These are phyloP conservation scores for Chrysopogon serrulatus DNA, from an alignment of 176 grass and related monocot genomes.

Conservation along the genomic window DNA sequence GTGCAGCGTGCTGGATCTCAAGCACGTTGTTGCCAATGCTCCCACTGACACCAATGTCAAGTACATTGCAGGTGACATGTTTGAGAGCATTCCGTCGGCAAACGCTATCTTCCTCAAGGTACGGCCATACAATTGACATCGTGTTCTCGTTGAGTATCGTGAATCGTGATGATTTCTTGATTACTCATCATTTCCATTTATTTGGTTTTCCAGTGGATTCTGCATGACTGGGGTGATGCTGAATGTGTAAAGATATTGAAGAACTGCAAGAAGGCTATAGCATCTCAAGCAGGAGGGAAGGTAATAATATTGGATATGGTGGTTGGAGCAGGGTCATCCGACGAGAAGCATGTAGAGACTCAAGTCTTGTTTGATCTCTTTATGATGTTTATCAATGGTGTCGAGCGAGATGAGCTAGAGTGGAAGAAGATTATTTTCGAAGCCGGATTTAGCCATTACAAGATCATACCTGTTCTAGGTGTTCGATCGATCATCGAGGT, in stretches of 20 bases:
- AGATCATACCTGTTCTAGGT: not conserved
- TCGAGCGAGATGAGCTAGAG: constrained; percentile 26
- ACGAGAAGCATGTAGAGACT: not conserved
- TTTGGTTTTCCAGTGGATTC: constrained; percentile 25
- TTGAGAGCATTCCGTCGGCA: constrained; percentile 34
- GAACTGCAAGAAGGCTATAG: constrained; percentile 40
- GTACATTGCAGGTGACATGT: constrained; percentile 40
- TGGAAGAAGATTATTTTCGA: constrained; percentile 23
- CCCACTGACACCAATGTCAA: not conserved
- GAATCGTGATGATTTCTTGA: not conserved
- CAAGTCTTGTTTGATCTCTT: not conserved
- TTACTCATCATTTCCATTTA: not conserved
- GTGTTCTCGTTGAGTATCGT: not conserved
- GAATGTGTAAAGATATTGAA: constrained; percentile 41
- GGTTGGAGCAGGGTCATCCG: not conserved
- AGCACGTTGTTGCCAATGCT: constrained; percentile 28
- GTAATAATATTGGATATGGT: constrained; percentile 35
- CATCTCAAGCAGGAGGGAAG: constrained; percentile 19
- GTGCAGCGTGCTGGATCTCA: constrained; percentile 43
- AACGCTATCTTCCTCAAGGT: constrained; percentile 47
- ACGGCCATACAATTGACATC: not conserved
- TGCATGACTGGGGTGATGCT: constrained; percentile 45
- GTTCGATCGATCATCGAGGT: not conserved
- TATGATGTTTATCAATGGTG: not conserved
- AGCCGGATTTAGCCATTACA: not conserved